Evolutionary conservation across 768 basidiomycete genomes (phyloP), one percentile per base, ranked within the genome.

Genomic region (Galerina sulciceps): DNA sequence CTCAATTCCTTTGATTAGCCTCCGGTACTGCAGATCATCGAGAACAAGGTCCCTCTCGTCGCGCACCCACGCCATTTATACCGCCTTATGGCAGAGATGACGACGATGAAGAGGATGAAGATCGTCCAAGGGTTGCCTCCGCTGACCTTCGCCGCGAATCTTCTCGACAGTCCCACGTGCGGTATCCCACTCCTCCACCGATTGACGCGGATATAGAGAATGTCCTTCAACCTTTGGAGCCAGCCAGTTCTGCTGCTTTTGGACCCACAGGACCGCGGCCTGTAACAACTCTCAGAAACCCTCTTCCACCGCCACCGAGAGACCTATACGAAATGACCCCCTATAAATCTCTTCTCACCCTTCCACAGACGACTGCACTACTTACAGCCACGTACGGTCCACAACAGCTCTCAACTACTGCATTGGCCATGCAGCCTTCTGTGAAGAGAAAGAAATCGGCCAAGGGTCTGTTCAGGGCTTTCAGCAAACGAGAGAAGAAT

Each of bases 261-360:
- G 73, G 74, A 13, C 75, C 73, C 5, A 66, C 72, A 17, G 68
- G 69, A 15, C 44, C 46, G 10, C 61, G 65, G 20, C 69, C 66
- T 8, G 60, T 23, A 1, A 58, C 61, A 6, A 65, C 69, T 11
- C 62, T 74, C 14, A 52, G 58, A 1, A 89, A 92, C 66, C 89
- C 88, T 4, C 82, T 91, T 9, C 90, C 90, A 0, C 58, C 68
- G 2, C 88, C 84, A 0, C 90, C 90, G 0, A 72, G 73, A 31
- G 84, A 90, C 65, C 54, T 91, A 8, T 88, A 86, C 69, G 78
- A 81, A 11, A 71, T 73, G 23, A 77, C 85, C 0, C 86, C 86
- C 0, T 89, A 89, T 68, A 80, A 81, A 51, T 71, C 75, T 0
- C 69, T 90, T 0, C 74, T 88, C 6, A 78, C 79, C 53, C 80